phyloP scores from a whole-genome alignment of 345 rosid genomes.

The Mangifera indica region DNA sequence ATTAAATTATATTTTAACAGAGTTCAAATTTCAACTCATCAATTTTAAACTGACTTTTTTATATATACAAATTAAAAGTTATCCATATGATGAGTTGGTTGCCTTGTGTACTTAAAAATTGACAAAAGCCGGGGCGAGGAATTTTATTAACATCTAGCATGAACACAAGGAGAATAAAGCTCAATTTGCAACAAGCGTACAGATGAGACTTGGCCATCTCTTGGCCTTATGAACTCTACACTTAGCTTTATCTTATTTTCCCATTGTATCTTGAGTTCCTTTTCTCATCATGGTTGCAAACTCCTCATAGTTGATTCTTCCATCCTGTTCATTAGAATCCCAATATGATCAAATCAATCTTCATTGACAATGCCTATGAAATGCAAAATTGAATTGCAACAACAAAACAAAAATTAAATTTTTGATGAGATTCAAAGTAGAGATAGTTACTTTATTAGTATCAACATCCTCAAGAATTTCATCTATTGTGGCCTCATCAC shows the following conservation, averaged over 20 bases:
- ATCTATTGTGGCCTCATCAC: conserved; percentile 72
- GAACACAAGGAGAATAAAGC: background rate
- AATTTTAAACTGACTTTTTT: too few relatives aligned
- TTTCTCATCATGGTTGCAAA: conserved; percentile 73
- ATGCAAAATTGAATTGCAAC: background rate
- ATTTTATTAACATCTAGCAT: background rate
- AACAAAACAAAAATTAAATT: background rate
- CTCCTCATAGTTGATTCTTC: conserved; percentile 70
- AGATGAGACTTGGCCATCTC: background rate
- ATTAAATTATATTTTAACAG: too few relatives aligned
- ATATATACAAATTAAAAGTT: too few relatives aligned
- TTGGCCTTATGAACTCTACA: background rate
- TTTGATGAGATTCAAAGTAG: background rate
- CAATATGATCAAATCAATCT: conserved; percentile 4
- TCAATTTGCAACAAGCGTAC: background rate
- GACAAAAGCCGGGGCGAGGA: background rate
- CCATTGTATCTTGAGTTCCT: conserved; percentile 45
- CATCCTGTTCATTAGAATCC: conserved; percentile 44
- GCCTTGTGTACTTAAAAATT: background rate
- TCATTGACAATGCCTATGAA: background rate
- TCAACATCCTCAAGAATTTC: conserved; percentile 85
- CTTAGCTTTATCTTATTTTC: background rate
- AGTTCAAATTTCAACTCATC: too few relatives aligned
- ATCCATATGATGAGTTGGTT: too few relatives aligned
- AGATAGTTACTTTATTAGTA: conserved; percentile 54